phyloP scores from a whole-genome alignment of 257 asterid species.

The Petrea volubilis region DNA sequence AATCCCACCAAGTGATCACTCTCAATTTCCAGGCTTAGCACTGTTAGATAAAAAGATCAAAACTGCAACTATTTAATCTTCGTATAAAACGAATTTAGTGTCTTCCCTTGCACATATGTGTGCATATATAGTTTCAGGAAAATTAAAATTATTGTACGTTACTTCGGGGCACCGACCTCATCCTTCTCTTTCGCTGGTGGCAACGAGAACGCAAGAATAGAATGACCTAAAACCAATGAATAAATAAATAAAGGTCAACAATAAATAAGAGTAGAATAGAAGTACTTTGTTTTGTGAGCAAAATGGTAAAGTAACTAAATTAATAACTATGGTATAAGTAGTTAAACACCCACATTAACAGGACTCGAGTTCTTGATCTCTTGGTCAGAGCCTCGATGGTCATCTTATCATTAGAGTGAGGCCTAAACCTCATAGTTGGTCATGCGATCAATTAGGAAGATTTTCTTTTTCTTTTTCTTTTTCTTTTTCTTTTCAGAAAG shows the following conservation, averaged over 20 bases:
- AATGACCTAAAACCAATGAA: not conserved
- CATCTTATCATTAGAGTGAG: no score
- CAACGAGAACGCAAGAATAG: conserved; percentile 10
- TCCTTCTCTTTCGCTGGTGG: conserved; percentile 30
- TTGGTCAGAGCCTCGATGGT: no score
- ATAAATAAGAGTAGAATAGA: not conserved
- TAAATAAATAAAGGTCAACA: conserved; percentile 16
- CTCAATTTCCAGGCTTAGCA: not conserved
- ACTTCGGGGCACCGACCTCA: conserved; percentile 36
- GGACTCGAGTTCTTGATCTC: no score
- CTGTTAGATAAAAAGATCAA: not conserved
- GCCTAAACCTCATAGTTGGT: no score
- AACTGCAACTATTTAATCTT: not conserved
- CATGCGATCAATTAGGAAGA: no score
- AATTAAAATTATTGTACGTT: not conserved
- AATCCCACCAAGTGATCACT: not conserved
- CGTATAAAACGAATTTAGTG: not conserved
- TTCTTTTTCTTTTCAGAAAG: no score
- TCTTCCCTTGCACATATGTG: not conserved
- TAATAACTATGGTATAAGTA: not conserved
- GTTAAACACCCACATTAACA: no score
- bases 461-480: no score
- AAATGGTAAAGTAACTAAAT: not conserved
- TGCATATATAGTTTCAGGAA: not conserved
- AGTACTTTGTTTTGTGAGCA: not conserved